Percentiles rank a stretch among this genome's conserved stretches.
These are phyloP conservation scores for Kalmanozyma brasiliensis DNA, from an alignment of 1,284 basidiomycete species.

Conservation along the genomic window DNA sequence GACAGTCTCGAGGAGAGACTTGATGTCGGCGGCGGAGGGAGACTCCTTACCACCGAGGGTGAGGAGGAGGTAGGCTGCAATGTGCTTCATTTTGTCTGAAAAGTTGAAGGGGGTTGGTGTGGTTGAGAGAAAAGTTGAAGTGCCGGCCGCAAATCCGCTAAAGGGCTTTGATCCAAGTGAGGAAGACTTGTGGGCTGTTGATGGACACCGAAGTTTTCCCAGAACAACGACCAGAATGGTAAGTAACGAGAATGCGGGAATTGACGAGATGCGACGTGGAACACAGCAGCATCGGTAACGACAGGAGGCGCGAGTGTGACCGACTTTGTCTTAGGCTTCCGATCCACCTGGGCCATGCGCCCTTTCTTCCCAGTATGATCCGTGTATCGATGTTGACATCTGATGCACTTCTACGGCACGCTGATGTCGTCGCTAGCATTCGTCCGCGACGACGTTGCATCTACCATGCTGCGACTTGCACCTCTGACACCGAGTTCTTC, in stretches of 20 bases:
- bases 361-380: too few relatives aligned
- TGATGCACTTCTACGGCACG: too few relatives aligned
- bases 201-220: constrained; percentile 45
- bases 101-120: constrained; percentile 6
- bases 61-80: constrained; percentile 85
- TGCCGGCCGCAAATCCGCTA: constrained; percentile 67
- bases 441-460: too few relatives aligned
- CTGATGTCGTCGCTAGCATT: too few relatives aligned
- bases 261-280: too few relatives aligned
- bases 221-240: constrained; percentile 33
- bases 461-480: not conserved
- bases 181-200: constrained; percentile 80
- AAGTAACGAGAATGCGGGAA: constrained; percentile 3
- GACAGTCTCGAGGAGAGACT: constrained; percentile 84
- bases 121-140: constrained; percentile 21
- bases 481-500: not conserved
- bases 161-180: constrained; percentile 69
- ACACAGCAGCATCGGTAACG: constrained; percentile 6
- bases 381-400: too few relatives aligned
- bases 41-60: constrained; percentile 89
- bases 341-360: too few relatives aligned
- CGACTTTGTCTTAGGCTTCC: too few relatives aligned
- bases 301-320: too few relatives aligned
- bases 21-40: constrained; percentile 89
- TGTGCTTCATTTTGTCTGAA: constrained; percentile 62